phyloP scores from a whole-genome alignment of 495 filamentous ascomycete species.

The Glonium stellatum region DNA sequence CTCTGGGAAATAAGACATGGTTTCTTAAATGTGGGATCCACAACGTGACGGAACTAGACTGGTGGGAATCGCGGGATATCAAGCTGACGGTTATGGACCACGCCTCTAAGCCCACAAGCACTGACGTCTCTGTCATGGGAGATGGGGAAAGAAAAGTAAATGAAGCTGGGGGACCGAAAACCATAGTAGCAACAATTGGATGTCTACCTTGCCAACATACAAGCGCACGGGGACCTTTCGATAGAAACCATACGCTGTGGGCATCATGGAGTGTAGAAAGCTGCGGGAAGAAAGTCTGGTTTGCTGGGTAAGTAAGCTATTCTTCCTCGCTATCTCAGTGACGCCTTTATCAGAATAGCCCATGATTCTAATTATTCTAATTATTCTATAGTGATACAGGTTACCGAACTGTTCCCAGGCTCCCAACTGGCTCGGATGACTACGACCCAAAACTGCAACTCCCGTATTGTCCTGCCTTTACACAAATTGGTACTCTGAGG shows the following conservation, averaged over 20 bases:
- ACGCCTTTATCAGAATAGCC: background rate
- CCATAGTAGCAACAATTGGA: constrained; percentile 67
- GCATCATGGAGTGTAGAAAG: constrained; percentile 75
- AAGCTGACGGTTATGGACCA: constrained; percentile 40
- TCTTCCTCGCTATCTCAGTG: background rate
- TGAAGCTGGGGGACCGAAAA: constrained; percentile 12
- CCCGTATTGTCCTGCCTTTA: constrained; percentile 79
- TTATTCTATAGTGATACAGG: constrained; percentile 50
- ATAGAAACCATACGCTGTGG: constrained; percentile 75
- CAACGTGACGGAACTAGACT: constrained; percentile 84
- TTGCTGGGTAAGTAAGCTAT: constrained; percentile 50
- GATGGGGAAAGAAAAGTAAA: background rate
- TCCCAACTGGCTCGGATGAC: constrained; percentile 60
- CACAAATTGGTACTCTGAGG: constrained; percentile 70
- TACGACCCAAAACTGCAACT: constrained; percentile 63
- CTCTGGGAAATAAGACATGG: constrained; percentile 83
- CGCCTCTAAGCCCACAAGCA: background rate
- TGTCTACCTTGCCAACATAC: constrained; percentile 86
- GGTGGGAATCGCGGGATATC: constrained; percentile 84
- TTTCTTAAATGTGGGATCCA: constrained; percentile 59
- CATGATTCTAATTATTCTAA: constrained; percentile 2
- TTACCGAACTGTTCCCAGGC: constrained; percentile 71
- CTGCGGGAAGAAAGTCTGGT: constrained; percentile 67
- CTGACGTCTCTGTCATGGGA: background rate
- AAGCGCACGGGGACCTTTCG: constrained; percentile 59